phyloP scores from a whole-genome alignment of 306 rosid species.

The Malus fusca region DNA sequence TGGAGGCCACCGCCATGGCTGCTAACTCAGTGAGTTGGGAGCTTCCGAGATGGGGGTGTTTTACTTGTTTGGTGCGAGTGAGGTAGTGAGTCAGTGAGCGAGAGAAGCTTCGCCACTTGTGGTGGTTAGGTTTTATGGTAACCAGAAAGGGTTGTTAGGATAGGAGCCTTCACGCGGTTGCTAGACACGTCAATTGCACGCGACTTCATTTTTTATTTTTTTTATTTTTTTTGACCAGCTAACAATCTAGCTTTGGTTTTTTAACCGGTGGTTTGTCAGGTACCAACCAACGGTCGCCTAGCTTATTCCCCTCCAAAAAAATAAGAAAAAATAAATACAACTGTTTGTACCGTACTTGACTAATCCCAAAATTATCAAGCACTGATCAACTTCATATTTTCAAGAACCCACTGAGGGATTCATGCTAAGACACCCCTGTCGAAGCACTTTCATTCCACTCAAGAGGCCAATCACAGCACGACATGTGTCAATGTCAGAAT shows the following conservation, averaged over 20 bases:
- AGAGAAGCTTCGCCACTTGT: neutral
- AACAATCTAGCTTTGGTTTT: no score
- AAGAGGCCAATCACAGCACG: no score
- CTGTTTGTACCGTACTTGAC: no score
- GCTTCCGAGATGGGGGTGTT: neutral
- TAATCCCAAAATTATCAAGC: no score
- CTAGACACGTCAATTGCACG: neutral
- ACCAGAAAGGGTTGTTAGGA: conserved; percentile 1
- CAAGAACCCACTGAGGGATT: no score
- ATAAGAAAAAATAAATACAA: no score
- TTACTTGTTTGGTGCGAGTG: neutral
- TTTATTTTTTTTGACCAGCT: no score
- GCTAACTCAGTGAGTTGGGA: neutral
- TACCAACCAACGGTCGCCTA: no score
- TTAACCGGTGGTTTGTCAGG: no score
- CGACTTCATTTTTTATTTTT: neutral
- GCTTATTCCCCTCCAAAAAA: no score
- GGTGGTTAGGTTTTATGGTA: conserved; percentile 15
- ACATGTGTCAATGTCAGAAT: no score
- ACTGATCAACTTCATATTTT: fast-evolving
- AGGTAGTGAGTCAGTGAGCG: neutral
- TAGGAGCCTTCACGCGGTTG: conserved; percentile 16
- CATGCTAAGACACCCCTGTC: fast-evolving
- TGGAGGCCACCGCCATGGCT: conserved; percentile 67
- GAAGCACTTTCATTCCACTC: no score